Evolutionary conservation across 2,329 filamentous ascomycete species (phyloP).

Genomic region (Sarocladium strictum): DNA sequence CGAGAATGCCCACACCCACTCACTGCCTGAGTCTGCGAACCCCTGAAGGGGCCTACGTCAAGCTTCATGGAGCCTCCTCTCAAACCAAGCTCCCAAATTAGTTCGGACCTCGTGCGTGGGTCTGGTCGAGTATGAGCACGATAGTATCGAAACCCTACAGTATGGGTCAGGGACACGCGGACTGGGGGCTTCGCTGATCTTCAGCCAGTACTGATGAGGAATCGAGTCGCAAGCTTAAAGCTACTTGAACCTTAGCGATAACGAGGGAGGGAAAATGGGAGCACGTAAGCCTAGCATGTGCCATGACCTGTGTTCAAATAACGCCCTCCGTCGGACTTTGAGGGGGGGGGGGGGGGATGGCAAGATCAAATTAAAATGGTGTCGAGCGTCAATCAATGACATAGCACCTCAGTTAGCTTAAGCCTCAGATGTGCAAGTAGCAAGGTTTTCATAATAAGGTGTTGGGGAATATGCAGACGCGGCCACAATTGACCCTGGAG

Average conservation of each 20-base stretch:
- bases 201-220: not conserved
- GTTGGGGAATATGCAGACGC: not conserved
- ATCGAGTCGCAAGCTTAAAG: not conserved
- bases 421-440: not conserved
- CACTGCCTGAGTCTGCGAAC: not conserved
- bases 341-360: not conserved
- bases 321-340: too few species aligned
- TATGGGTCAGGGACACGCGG: constrained; percentile 7
- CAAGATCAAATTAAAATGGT: not conserved
- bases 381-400: not conserved
- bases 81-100: not conserved
- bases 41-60: constrained; percentile 7
- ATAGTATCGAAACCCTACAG: not conserved
- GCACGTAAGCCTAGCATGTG: not conserved
- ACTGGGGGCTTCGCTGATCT: not conserved
- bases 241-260: not conserved
- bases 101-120: constrained; percentile 5
- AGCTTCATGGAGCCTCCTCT: not conserved
- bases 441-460: not conserved
- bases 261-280: too few species aligned
- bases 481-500: not conserved
- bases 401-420: constrained; percentile 1
- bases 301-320: not conserved
- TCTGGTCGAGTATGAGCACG: not conserved
- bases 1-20: not conserved